Evolutionary conservation across 768 basidiomycete species (phyloP).

Genomic region (Auriscalpium orientale): DNA sequence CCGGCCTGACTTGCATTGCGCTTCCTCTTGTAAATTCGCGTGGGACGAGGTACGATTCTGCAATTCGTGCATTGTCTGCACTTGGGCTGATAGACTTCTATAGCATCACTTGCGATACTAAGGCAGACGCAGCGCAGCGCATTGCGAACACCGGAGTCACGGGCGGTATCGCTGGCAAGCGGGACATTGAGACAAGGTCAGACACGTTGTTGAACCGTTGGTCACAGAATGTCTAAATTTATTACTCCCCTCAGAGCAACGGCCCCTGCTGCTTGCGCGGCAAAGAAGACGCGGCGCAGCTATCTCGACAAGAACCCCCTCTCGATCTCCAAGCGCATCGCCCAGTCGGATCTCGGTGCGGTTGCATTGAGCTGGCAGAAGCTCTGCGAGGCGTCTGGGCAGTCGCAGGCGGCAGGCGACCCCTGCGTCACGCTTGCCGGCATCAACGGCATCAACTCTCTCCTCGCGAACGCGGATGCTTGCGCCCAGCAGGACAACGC

Average conservation of each 20-base stretch:
- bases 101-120: constrained; percentile 22
- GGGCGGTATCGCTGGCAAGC: constrained; percentile 20
- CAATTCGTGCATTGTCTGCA: neutral
- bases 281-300: constrained; percentile 4
- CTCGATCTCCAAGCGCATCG: constrained; percentile 20
- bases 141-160: constrained; percentile 18
- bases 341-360: constrained; percentile 28
- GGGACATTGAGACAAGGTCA: neutral
- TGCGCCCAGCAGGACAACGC: constrained; percentile 44
- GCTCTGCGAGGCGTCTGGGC: constrained; percentile 35
- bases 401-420: constrained; percentile 29
- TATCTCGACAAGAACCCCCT: constrained; percentile 1
- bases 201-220: neutral
- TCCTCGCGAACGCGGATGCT: constrained; percentile 37
- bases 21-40: constrained; percentile 24
- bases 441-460: constrained; percentile 31
- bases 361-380: constrained; percentile 37
- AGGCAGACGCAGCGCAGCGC: constrained; percentile 17
- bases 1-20: constrained; percentile 14
- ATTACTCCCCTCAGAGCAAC: neutral
- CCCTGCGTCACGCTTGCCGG: constrained; percentile 38
- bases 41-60: constrained; percentile 20
- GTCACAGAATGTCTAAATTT: neutral
- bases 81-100: neutral
- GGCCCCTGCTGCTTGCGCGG: constrained; percentile 5